Conservation (phyloP, 345 rosid genomes). For the Sisymbrium altissimum region DNA sequence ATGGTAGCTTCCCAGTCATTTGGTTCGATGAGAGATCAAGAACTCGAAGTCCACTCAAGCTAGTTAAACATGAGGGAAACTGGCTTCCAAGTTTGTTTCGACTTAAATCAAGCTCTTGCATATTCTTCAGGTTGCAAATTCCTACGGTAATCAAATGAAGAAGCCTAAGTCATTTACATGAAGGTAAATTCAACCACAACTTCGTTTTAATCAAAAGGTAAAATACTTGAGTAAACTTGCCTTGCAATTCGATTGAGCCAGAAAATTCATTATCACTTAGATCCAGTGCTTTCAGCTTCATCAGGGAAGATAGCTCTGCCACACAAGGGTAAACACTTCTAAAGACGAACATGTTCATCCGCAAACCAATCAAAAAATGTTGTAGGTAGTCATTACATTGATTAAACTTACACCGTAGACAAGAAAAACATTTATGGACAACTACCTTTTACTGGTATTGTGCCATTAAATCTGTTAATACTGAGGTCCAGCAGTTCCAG, state of each 20-base stretch:
- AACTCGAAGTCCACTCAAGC: not conserved
- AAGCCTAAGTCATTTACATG: too few species aligned
- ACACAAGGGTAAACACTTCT: not conserved
- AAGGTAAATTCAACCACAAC: not conserved
- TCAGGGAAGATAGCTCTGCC: not conserved
- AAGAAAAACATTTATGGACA: not conserved
- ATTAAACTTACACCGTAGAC: not conserved
- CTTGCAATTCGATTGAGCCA: not conserved
- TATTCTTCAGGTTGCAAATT: constrained; percentile 4
- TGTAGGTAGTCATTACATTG: not conserved
- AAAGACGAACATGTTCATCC: not conserved
- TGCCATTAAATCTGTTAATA: not conserved
- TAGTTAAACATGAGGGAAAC: not conserved
- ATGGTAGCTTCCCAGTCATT: not conserved
- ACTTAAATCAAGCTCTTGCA: constrained; percentile 16
- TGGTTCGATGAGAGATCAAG: constrained; percentile 14
- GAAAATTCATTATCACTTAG: not conserved
- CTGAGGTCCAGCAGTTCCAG: not conserved
- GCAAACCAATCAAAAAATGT: not conserved
- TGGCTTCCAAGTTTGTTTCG: not conserved
- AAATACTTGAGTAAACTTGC: not conserved
- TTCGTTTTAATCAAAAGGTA: not conserved
- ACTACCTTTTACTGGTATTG: not conserved
- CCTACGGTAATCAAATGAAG: not conserved
- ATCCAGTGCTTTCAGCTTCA: constrained; percentile 12